A percentile compares a stretch with the other conserved stretches of the same genome.
These are phyloP conservation scores for Yamadazyma aaseri DNA, from an alignment of 1,139 yeast species.

Conservation along the genomic window DNA sequence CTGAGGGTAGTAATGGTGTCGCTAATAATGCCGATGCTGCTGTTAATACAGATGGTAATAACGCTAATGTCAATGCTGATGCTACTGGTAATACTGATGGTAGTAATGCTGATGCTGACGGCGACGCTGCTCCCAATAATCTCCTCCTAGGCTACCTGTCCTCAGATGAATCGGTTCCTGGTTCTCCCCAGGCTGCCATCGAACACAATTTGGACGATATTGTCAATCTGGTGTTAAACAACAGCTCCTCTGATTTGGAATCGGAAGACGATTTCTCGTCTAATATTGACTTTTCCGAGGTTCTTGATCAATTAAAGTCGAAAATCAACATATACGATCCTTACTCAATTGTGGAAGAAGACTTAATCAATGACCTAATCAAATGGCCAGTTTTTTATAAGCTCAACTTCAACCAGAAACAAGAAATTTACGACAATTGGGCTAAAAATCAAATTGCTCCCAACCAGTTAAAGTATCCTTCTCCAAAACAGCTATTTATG, in stretches of 20 bases:
- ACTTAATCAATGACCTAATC: constrained; percentile 28
- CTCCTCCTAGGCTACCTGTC: not conserved
- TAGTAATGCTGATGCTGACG: no score
- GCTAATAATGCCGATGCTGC: not conserved
- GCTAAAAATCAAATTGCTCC: constrained; percentile 12
- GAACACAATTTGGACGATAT: constrained; percentile 1
- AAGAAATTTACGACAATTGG: constrained; percentile 34
- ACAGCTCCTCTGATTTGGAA: not conserved
- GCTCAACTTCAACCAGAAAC: constrained; percentile 22
- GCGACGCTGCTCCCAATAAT: no score
- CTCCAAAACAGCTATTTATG: constrained; percentile 23
- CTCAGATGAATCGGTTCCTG: not conserved
- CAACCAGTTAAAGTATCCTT: constrained; percentile 21
- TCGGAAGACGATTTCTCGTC: not conserved
- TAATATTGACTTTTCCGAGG: not conserved
- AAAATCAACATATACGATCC: constrained; percentile 35
- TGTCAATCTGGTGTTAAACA: not conserved
- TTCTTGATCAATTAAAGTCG: constrained; percentile 20
- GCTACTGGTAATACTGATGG: no score
- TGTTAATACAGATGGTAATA: not conserved
- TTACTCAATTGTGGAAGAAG: constrained; percentile 42
- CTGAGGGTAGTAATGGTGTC: constrained; percentile 1
- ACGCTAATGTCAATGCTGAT: no score
- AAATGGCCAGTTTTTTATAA: constrained; percentile 31
- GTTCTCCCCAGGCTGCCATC: not conserved